Evolutionary conservation across 495 filamentous ascomycete species (phyloP), one percentile per base, ranked within the genome.

Genomic region (Aspergillus hancockii): DNA sequence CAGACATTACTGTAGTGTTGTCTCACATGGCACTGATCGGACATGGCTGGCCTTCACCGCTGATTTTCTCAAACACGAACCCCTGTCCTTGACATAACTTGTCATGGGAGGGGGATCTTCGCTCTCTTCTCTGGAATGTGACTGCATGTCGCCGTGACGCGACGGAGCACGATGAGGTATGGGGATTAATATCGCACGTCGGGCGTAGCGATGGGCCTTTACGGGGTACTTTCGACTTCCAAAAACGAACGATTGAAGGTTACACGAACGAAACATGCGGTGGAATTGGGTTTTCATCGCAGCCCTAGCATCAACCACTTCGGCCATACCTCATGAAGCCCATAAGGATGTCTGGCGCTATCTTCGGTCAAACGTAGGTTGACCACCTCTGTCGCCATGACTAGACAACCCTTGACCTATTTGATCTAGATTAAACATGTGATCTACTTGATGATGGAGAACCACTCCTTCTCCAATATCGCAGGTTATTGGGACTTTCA

Each of bases 391-490:
- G 14, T 41, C 3, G 9, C 13, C 51, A 23, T 31, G 4, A 40
- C 41, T n/a, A 60, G 8, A 19, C 13, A 8, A 23, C 31, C 18
- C 12, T 21, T 46, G n/a, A 56, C 49, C 28, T 41, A 22, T 46
- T 40, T 52, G 5, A 34, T 40, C 18, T 38, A 78, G 68, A 79
- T 77, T 63, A 77, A 77, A 62, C 68, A 80, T 67, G 69, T 78
- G 23, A 60, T 79, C 59, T 77, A 77, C 56, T 62, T 80, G 47
- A 77, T 75, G 54, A 67, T 76, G 57, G 76, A 78, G 58, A 80
- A 79, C 51, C 75, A 76, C 61, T 77, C 74, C 45, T 79, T 77
- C 55, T 75, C 79, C 63, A 78, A 75, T 63, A 75, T 79, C 40
- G 74, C 69, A 18, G 72, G 74, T 30, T 77, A 75, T 67, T 79